A percentile compares a stretch with the other conserved stretches of the same genome.
Conservation (phyloP, 2,329 filamentous ascomycete species). For the Talaromyces islandicus region DNA sequence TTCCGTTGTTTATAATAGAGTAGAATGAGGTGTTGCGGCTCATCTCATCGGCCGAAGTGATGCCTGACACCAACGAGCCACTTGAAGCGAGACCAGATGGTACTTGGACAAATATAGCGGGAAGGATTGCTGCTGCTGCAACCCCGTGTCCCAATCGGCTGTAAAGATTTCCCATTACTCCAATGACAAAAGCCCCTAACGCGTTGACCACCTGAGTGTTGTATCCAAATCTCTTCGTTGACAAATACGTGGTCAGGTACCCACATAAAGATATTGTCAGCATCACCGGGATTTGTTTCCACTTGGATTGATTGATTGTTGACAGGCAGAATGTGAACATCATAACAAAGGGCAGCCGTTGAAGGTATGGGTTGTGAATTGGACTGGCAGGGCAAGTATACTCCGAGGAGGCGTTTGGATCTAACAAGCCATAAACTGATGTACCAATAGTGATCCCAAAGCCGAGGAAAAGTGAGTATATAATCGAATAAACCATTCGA, state of each 20-base stretch:
- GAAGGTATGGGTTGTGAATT: constrained; percentile 41
- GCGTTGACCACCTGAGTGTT: constrained; percentile 74
- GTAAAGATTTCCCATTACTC: constrained; percentile 77
- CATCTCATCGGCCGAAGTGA: constrained; percentile 54
- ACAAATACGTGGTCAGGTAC: constrained; percentile 73
- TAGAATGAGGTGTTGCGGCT: constrained; percentile 23
- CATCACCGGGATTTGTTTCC: constrained; percentile 74
- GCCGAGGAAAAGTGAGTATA: constrained; percentile 67
- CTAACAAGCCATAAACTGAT: constrained; percentile 57
- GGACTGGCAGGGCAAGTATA: constrained; percentile 48
- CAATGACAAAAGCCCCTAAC: constrained; percentile 70
- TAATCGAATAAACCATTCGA: constrained; percentile 70
- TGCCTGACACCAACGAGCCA: constrained; percentile 53
- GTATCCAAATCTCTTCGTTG: constrained; percentile 59
- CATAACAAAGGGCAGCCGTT: constrained; percentile 68
- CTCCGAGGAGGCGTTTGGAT: constrained; percentile 47
- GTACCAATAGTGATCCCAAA: constrained; percentile 67
- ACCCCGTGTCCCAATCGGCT: constrained; percentile 68
- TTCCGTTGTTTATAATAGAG: constrained; percentile 41
- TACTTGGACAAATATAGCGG: constrained; percentile 74
- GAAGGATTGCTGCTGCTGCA: constrained; percentile 79
- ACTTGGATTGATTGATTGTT: constrained; percentile 78
- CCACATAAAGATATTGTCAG: constrained; percentile 66
- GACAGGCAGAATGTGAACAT: constrained; percentile 70
- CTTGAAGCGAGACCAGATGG: constrained; percentile 56